phyloP scores from a whole-genome alignment of 306 rosid species.

The Fragaria ananassa region DNA sequence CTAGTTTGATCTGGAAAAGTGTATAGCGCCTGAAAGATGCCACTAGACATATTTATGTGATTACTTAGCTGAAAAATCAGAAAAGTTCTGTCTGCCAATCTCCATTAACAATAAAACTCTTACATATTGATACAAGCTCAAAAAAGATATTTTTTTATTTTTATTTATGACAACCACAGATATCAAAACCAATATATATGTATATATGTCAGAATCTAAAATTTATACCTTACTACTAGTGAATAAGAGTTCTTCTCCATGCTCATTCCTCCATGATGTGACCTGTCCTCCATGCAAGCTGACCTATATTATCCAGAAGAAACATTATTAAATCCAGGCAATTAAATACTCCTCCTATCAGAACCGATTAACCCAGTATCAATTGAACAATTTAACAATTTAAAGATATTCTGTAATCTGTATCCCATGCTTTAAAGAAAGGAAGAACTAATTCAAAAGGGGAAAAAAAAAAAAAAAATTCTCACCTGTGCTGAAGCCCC shows the following conservation, averaged over 20 bases:
- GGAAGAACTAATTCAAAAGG: conserved; percentile 3
- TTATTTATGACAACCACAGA: neutral
- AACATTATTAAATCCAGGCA: conserved; percentile 21
- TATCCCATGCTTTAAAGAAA: conserved; percentile 10
- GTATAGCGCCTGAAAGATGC: neutral
- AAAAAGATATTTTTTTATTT: neutral
- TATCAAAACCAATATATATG: too few species aligned
- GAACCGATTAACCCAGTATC: conserved; percentile 1
- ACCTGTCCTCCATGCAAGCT: conserved; percentile 92
- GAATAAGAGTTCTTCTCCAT: conserved; percentile 89
- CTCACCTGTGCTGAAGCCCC: conserved; percentile 80
- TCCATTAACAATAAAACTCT: neutral
- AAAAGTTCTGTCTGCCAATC: neutral
- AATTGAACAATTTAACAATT: conserved; percentile 3
- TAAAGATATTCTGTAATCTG: neutral
- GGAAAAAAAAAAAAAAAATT: conserved; percentile 14
- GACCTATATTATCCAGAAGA: conserved; percentile 50
- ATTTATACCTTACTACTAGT: conserved; percentile 77
- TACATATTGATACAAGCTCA: neutral
- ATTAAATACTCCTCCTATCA: conserved; percentile 7
- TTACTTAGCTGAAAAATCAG: neutral
- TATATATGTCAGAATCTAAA: neutral
- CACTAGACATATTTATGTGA: neutral
- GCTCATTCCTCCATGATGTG: conserved; percentile 81
- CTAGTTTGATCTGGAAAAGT: neutral